These are phyloP conservation scores for Alliaria petiolata DNA, from an alignment of 345 rosid genomes.

Conservation along the genomic window DNA sequence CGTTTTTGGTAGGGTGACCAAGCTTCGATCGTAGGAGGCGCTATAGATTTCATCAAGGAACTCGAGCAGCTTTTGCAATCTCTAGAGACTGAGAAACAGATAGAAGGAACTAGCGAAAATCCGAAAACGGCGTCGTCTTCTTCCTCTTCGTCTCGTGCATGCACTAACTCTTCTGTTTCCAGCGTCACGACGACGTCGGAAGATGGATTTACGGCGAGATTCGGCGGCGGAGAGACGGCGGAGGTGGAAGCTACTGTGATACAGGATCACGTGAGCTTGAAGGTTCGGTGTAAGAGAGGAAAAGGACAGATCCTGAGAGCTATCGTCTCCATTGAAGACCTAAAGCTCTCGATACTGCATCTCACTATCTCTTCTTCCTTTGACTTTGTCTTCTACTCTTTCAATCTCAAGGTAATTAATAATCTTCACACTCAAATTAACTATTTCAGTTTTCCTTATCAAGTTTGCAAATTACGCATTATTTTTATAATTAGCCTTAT, in stretches of 20 bases:
- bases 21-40: constrained; percentile 76
- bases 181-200: constrained; percentile 31
- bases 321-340: constrained; percentile 54
- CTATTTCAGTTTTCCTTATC: background rate
- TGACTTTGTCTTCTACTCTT: constrained; percentile 54
- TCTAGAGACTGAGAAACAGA: constrained; percentile 47
- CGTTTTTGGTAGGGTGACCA: constrained; percentile 59
- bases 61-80: constrained; percentile 65
- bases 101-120: constrained; percentile 16
- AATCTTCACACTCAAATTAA: no score
- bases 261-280: constrained; percentile 60
- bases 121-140: constrained; percentile 26
- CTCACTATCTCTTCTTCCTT: constrained; percentile 55
- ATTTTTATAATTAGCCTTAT: background rate
- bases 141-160: constrained; percentile 30
- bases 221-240: constrained; percentile 43
- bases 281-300: constrained; percentile 52
- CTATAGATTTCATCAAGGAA: constrained; percentile 78
- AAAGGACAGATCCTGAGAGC: constrained; percentile 58
- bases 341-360: constrained; percentile 55
- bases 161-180: constrained; percentile 24
- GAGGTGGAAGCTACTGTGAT: constrained; percentile 53
- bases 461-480: background rate
- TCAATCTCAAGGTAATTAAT: constrained; percentile 63
- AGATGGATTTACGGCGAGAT: constrained; percentile 43